Conservation (phyloP, 2,329 filamentous ascomycete genomes). For the Mariannaea sp. region DNA sequence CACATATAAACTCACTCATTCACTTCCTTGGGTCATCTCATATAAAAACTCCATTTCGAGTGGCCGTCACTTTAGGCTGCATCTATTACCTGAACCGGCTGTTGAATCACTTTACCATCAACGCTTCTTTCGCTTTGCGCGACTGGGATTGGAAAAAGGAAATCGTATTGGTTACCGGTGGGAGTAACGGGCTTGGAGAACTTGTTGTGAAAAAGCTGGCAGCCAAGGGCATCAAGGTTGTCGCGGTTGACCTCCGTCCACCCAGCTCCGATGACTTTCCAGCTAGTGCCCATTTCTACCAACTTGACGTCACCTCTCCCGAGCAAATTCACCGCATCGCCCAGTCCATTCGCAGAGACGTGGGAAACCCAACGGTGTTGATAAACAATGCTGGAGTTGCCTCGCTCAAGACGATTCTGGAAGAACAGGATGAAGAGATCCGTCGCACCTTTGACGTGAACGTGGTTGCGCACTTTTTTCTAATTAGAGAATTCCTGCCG, state of each 20-base stretch:
- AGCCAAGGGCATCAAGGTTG: neutral
- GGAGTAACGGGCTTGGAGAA: conserved; percentile 2
- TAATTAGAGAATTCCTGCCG: conserved; percentile 66
- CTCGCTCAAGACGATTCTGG: neutral
- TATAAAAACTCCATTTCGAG: no score
- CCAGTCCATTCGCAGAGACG: neutral
- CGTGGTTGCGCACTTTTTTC: conserved; percentile 64
- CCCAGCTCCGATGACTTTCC: neutral
- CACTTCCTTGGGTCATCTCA: no score
- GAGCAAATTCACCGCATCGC: neutral
- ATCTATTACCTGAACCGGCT: no score
- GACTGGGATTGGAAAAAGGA: conserved; percentile 7
- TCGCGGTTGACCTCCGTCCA: neutral
- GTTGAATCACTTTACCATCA: neutral
- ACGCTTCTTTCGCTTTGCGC: neutral
- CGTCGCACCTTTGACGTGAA: conserved; percentile 60
- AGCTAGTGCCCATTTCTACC: neutral
- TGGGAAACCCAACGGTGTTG: conserved; percentile 1
- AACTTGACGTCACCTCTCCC: conserved; percentile 5
- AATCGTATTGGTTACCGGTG: conserved; percentile 5
- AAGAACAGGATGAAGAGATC: neutral
- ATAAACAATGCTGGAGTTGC: conserved; percentile 11
- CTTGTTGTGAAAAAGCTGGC: neutral
- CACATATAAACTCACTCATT: no score
- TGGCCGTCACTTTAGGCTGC: no score